These are phyloP conservation scores for Pichia cactophila DNA, from an alignment of 1,139 yeast species.

Conservation along the genomic window DNA sequence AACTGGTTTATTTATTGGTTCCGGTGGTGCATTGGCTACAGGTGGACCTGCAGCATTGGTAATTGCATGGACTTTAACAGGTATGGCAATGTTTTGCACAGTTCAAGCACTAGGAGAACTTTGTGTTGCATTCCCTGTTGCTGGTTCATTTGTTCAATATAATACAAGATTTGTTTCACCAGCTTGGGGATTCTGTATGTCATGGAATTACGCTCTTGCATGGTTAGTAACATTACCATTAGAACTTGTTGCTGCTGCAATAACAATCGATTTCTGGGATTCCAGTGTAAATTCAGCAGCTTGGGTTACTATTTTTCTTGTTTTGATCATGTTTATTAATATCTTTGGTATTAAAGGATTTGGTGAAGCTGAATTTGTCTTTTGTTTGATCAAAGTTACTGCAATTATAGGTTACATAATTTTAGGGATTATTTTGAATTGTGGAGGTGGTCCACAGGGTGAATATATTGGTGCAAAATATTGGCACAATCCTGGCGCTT, in stretches of 20 bases:
- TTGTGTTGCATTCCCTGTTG: constrained; percentile 54
- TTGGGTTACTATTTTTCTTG: constrained; percentile 55
- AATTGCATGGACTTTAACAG: constrained; percentile 40
- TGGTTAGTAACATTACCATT: constrained; percentile 61
- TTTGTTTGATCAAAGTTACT: constrained; percentile 16
- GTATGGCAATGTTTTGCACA: constrained; percentile 49
- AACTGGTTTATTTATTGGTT: constrained; percentile 50
- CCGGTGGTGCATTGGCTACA: constrained; percentile 48
- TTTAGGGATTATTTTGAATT: constrained; percentile 38
- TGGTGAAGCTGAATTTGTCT: constrained; percentile 21
- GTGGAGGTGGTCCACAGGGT: constrained; percentile 50
- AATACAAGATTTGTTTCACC: constrained; percentile 57
- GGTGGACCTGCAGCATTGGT: constrained; percentile 63
- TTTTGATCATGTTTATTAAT: constrained; percentile 35
- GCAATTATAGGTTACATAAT: constrained; percentile 38
- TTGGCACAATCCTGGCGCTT: constrained; percentile 58
- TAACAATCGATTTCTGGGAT: constrained; percentile 59
- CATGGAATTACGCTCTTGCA: constrained; percentile 55
- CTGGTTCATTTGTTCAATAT: constrained; percentile 58
- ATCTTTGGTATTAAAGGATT: constrained; percentile 19
- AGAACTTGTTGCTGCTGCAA: constrained; percentile 61
- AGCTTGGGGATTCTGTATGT: constrained; percentile 65
- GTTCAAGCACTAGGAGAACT: constrained; percentile 62
- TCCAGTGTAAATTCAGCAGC: constrained; percentile 47
- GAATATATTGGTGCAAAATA: constrained; percentile 49